These are phyloP conservation scores for Antitrichia curtipendula DNA, from an alignment of 225 moss, liverwort and hornwort species.

Conservation along the genomic window DNA sequence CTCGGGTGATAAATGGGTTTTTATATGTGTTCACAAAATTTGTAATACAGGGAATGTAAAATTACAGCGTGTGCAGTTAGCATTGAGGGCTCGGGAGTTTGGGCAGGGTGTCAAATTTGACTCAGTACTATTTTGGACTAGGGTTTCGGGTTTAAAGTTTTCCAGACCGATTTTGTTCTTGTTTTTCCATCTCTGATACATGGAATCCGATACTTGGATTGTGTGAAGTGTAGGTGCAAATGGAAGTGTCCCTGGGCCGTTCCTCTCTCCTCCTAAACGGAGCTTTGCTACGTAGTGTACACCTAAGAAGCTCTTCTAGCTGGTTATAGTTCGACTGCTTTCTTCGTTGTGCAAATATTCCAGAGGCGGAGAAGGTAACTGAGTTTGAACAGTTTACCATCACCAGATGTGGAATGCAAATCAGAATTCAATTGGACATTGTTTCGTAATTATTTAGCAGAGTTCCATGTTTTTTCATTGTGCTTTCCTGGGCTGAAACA, in stretches of 20 bases:
- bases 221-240: not conserved
- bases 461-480: not conserved
- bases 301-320: not conserved
- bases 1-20: no score
- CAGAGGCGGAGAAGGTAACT: no score
- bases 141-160: not conserved
- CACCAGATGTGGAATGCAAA: not conserved
- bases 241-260: not conserved
- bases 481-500: fast-evolving
- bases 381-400: not conserved
- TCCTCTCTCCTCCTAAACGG: not conserved
- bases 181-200: not conserved
- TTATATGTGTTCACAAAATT: no score
- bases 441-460: not conserved
- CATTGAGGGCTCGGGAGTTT: not conserved
- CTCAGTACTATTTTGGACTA: not conserved
- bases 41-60: not conserved
- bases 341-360: not conserved
- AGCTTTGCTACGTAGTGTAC: not conserved
- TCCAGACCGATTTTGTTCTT: no score
- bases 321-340: not conserved
- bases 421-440: not conserved
- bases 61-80: no score
- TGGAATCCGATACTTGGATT: not conserved
- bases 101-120: not conserved